phyloP scores from a whole-genome alignment of 2,329 filamentous ascomycete species.

The Ophiocordyceps camponoti-saundersi region DNA sequence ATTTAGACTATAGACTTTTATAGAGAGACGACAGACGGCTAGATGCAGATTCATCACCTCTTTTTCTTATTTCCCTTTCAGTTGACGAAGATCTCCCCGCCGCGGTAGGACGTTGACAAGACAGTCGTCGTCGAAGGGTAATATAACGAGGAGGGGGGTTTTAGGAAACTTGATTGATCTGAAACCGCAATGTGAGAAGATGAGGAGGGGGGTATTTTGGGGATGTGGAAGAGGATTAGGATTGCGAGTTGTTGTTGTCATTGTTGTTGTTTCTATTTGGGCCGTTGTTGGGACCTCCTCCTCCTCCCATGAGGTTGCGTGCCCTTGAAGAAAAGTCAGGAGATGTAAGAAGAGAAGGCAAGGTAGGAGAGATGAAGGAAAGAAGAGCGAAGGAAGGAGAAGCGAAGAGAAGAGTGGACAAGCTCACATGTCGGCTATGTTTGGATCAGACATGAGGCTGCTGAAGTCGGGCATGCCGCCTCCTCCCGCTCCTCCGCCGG shows the following conservation, averaged over 20 bases:
- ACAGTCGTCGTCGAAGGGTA: too few relatives aligned
- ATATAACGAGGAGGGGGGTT: too few relatives aligned
- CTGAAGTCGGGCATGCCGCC: slow-evolving; percentile 82
- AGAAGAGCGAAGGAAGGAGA: background rate
- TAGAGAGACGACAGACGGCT: too few relatives aligned
- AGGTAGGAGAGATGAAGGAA: background rate
- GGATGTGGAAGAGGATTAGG: background rate
- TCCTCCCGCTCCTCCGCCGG: slow-evolving; percentile 29
- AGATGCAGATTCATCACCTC: too few relatives aligned
- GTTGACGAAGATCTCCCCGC: too few relatives aligned
- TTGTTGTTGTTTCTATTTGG: slow-evolving; percentile 4
- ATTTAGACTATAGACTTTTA: too few relatives aligned
- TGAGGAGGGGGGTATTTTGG: background rate
- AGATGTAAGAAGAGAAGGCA: background rate
- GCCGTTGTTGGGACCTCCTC: slow-evolving; percentile 13
- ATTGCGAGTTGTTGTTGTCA: background rate
- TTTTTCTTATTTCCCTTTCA: too few relatives aligned
- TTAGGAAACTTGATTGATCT: too few relatives aligned
- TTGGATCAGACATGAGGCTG: slow-evolving; percentile 80
- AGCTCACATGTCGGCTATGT: slow-evolving; percentile 76
- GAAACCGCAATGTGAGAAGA: background rate
- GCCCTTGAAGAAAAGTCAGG: slow-evolving; percentile 14
- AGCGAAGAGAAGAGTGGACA: background rate
- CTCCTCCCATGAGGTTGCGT: slow-evolving; percentile 29
- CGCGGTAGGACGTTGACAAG: too few relatives aligned